phyloP scores from a whole-genome alignment of 192 early-diverging fungal genomes.

The Mortierella alpina region DNA sequence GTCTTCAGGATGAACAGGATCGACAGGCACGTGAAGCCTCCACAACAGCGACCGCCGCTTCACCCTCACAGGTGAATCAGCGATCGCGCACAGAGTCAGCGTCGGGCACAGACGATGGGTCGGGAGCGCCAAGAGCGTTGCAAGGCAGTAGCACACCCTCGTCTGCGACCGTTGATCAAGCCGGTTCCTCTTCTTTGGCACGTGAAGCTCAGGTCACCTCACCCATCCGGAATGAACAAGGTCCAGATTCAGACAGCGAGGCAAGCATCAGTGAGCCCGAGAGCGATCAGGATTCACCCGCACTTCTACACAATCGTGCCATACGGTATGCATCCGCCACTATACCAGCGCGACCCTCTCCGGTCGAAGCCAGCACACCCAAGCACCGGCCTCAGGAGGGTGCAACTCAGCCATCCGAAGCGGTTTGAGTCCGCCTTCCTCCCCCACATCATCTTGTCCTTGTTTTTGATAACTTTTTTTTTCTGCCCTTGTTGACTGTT shows the following conservation, averaged over 20 bases:
- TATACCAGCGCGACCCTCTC: constrained; percentile 10
- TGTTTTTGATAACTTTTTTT: neutral
- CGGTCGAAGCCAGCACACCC: constrained; percentile 1
- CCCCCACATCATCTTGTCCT: neutral
- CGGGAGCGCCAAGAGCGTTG: too few species aligned
- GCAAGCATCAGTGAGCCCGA: neutral
- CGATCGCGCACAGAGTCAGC: too few species aligned
- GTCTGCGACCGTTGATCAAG: too few species aligned
- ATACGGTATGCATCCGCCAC: constrained; percentile 27
- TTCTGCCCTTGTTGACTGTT: neutral
- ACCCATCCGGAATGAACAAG: too few species aligned
- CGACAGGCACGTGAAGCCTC: constrained; percentile 54
- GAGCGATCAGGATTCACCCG: constrained; percentile 38
- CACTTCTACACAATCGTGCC: constrained; percentile 31
- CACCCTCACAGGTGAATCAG: neutral
- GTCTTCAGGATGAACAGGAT: constrained; percentile 72
- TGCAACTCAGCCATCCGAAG: constrained; percentile 10
- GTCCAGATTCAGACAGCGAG: too few species aligned
- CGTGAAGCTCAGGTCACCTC: too few species aligned
- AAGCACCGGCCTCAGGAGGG: constrained; percentile 23
- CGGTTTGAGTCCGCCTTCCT: neutral
- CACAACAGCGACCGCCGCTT: constrained; percentile 8
- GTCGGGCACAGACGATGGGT: too few species aligned
- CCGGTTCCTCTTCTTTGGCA: too few species aligned
- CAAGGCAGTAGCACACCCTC: too few species aligned